Conservation (phyloP, 179 eudicot species). For the Heliamphora pulchella region DNA sequence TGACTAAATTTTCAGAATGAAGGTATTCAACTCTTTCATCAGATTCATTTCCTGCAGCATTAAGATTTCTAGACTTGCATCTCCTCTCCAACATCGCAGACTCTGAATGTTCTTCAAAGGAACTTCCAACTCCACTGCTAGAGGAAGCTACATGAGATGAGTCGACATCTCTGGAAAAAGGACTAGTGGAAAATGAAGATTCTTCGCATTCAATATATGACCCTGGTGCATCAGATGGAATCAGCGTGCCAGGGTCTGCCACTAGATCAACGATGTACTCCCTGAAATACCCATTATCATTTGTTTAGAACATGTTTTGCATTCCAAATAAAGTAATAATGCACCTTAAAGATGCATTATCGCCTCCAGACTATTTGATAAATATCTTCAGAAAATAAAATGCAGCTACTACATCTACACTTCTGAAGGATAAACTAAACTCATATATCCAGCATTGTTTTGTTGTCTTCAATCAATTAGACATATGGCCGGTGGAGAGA, state of each 20-base stretch:
- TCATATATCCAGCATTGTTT: no score
- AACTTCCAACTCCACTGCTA: slow-evolving; percentile 47
- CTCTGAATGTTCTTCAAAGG: slow-evolving; percentile 44
- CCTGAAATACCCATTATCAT: slow-evolving; percentile 40
- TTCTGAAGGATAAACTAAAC: background rate
- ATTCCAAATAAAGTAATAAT: background rate
- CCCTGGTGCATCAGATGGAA: slow-evolving; percentile 79
- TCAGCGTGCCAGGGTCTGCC: slow-evolving; percentile 92
- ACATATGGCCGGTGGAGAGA: no score
- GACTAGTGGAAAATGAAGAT: slow-evolving; percentile 35
- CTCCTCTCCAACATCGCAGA: slow-evolving; percentile 27
- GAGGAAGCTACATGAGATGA: slow-evolving; percentile 48
- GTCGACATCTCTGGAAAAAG: slow-evolving; percentile 41
- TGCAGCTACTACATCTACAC: background rate
- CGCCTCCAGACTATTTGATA: background rate
- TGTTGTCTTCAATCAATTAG: no score
- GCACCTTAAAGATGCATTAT: background rate
- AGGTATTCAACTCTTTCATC: slow-evolving; percentile 21
- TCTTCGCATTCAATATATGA: slow-evolving; percentile 40
- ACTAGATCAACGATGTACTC: slow-evolving; percentile 89
- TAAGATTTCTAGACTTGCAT: slow-evolving; percentile 25
- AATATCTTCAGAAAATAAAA: background rate
- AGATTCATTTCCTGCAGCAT: slow-evolving; percentile 25
- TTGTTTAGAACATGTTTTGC: background rate
- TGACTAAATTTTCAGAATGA: slow-evolving; percentile 20